Evolutionary conservation across 1,284 basidiomycete species (phyloP).

Genomic region (Lentinula novae-zelandiae): DNA sequence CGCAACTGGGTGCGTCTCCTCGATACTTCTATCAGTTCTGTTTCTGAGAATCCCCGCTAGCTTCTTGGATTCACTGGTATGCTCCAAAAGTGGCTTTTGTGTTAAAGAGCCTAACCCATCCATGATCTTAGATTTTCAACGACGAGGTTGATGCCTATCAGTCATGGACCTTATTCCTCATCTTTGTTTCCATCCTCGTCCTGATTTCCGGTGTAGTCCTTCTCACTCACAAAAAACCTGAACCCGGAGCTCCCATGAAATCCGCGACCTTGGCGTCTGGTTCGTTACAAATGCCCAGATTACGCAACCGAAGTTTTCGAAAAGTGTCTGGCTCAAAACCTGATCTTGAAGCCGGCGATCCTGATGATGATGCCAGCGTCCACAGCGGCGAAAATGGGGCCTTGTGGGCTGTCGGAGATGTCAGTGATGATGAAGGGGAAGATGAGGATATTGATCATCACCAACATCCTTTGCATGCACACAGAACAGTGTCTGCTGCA

Average conservation of each 20-base stretch:
- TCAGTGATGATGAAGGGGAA: slow-evolving; percentile 45
- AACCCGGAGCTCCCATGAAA: slow-evolving; percentile 27
- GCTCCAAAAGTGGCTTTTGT: not conserved
- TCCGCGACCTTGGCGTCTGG: slow-evolving; percentile 17
- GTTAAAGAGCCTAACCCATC: not conserved
- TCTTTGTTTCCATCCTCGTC: slow-evolving; percentile 80
- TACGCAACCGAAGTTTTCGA: slow-evolving; percentile 25
- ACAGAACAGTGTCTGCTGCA: not conserved
- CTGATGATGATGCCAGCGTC: slow-evolving; percentile 11
- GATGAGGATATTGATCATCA: slow-evolving; percentile 19
- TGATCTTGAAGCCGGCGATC: slow-evolving; percentile 18
- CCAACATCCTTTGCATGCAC: slow-evolving; percentile 15
- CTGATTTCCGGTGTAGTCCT: slow-evolving; percentile 86
- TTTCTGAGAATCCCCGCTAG: slow-evolving; percentile 26
- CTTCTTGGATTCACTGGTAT: slow-evolving; percentile 64
- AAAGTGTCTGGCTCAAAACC: slow-evolving; percentile 16
- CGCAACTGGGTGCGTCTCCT: slow-evolving; percentile 52
- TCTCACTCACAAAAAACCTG: slow-evolving; percentile 81
- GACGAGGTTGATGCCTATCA: slow-evolving; percentile 80
- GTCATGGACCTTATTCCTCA: slow-evolving; percentile 82
- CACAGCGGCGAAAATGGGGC: slow-evolving; percentile 36
- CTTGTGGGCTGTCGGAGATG: slow-evolving; percentile 66
- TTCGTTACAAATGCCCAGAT: slow-evolving; percentile 18
- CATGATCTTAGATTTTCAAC: slow-evolving; percentile 57
- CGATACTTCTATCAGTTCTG: not conserved